Evolutionary conservation across 2,329 filamentous ascomycete species (phyloP).

Genomic region (Chaetothyriales sp.): DNA sequence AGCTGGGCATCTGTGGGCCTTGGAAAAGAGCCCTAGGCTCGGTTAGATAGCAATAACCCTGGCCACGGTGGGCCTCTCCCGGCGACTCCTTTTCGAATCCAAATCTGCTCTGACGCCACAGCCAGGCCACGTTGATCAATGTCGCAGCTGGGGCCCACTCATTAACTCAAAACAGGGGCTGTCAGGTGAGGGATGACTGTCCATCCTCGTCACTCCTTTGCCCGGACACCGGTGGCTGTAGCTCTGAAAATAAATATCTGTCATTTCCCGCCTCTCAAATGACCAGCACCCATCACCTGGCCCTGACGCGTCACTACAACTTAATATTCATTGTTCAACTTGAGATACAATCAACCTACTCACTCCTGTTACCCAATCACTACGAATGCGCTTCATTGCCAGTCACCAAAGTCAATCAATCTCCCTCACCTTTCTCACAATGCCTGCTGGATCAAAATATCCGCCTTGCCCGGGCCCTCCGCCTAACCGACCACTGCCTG

Average conservation of each 20-base stretch:
- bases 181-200: neutral
- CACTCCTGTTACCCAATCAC: neutral
- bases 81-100: neutral
- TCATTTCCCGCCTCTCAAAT: neutral
- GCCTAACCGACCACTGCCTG: constrained; percentile 21
- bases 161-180: neutral
- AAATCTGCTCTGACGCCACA: neutral
- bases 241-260: neutral
- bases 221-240: neutral
- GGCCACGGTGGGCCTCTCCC: neutral
- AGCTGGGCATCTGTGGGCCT: neutral
- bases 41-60: neutral
- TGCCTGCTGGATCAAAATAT: constrained; percentile 21
- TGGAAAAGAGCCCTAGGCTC: neutral
- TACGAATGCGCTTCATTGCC: neutral
- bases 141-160: neutral
- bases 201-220: neutral
- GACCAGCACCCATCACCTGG: neutral
- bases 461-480: constrained; percentile 23
- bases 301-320: neutral
- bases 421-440: constrained; percentile 12
- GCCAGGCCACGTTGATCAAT: neutral
- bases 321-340: neutral
- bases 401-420: neutral
- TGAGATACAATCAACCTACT: neutral